A percentile compares a stretch with the other conserved stretches of the same genome.
Evolutionary conservation across 2,329 filamentous ascomycete species (phyloP).

Genomic region (Xylariaceae sp.): DNA sequence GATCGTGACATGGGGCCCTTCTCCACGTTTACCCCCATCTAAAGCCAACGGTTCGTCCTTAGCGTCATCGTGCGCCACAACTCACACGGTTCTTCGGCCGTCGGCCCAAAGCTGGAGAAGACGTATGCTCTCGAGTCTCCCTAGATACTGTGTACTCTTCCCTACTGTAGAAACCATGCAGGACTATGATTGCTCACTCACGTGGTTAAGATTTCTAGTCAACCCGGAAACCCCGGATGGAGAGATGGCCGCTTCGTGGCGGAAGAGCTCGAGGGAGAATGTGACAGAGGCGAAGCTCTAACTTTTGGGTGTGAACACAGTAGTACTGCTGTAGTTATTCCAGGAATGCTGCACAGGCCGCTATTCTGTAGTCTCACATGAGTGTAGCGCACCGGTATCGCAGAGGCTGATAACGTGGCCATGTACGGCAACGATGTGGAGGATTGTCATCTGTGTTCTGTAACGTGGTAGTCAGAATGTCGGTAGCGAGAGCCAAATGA

Average conservation of each 20-base stretch:
- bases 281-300: neutral
- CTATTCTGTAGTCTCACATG: neutral
- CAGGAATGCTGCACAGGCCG: neutral
- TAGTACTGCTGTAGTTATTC: neutral
- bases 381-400: neutral
- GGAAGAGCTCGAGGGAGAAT: neutral
- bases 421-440: neutral
- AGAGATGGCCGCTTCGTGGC: neutral
- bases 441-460: neutral
- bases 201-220: neutral
- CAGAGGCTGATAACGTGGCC: neutral
- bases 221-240: neutral
- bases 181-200: constrained; percentile 1
- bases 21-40: constrained; percentile 18
- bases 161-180: constrained; percentile 1
- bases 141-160: too few relatives aligned
- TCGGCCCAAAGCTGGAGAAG: constrained; percentile 11
- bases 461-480: neutral
- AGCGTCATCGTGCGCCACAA: constrained; percentile 2
- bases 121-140: too few relatives aligned
- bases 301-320: neutral
- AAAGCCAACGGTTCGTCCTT: constrained; percentile 4
- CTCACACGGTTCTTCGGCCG: constrained; percentile 6
- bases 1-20: constrained; percentile 7
- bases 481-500: too few relatives aligned